phyloP scores from a whole-genome alignment of 2,329 filamentous ascomycete species.

The Microsporum audouinii region DNA sequence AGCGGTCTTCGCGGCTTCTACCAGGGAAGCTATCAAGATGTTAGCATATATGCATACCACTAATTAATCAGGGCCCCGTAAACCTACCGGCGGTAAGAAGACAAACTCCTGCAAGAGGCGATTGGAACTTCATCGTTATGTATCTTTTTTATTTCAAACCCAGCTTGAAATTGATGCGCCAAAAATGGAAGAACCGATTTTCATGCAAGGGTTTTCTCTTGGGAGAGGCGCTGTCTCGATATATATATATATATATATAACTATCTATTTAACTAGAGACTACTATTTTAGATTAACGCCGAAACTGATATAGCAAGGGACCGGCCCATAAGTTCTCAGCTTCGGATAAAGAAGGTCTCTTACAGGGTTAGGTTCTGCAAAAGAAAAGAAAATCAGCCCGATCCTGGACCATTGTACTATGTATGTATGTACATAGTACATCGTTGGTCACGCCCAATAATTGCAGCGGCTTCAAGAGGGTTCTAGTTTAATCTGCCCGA shows the following conservation, averaged over 20 bases:
- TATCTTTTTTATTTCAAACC: background rate
- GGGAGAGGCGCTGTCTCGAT: background rate
- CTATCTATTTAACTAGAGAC: background rate
- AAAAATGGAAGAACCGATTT: background rate
- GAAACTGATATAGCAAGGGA: background rate
- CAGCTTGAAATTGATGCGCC: background rate
- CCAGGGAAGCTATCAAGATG: background rate
- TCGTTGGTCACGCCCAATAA: background rate
- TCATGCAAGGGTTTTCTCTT: background rate
- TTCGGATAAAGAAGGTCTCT: background rate
- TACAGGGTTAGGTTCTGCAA: background rate
- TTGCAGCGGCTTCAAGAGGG: background rate
- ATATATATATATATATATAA: background rate
- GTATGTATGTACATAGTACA: background rate
- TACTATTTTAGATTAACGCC: background rate
- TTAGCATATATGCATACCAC: background rate
- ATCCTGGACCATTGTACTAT: background rate
- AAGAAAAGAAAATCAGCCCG: background rate
- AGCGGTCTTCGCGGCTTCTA: constrained; percentile 14
- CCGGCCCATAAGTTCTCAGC: background rate
- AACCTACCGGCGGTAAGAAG: background rate
- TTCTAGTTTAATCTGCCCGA: background rate
- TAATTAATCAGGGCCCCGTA: background rate
- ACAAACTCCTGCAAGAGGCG: background rate
- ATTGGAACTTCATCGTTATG: background rate